Evolutionary conservation across 495 filamentous ascomycete species (phyloP).

Genomic region (Penicillium coprophilum): DNA sequence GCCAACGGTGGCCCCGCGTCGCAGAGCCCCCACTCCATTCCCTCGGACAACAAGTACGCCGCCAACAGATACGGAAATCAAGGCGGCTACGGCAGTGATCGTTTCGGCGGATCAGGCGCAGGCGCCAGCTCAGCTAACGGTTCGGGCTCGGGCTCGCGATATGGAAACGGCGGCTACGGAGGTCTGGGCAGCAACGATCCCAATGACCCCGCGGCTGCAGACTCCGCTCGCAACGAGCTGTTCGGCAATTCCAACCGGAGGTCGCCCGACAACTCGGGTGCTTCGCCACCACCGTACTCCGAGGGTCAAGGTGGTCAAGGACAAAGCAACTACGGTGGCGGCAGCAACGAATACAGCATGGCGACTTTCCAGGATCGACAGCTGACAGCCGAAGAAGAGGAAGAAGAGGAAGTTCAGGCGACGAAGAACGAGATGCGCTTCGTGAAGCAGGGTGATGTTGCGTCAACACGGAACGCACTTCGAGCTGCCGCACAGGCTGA

Average conservation of each 20-base stretch:
- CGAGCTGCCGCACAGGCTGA: conserved; percentile 65
- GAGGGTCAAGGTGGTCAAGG: conserved; percentile 24
- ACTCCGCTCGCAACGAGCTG: conserved; percentile 59
- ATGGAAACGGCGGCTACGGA: conserved; percentile 71
- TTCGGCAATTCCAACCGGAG: conserved; percentile 65
- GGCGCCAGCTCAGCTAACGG: conserved; percentile 28
- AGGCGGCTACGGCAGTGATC: conserved; percentile 63
- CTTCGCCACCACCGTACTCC: conserved; percentile 46
- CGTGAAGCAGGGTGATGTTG: conserved; percentile 72
- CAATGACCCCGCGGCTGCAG: conserved; percentile 49
- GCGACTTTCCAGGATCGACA: conserved; percentile 63
- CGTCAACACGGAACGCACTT: conserved; percentile 67
- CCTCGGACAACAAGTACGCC: conserved; percentile 50
- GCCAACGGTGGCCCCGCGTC: conserved; percentile 27
- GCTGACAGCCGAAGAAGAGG: conserved; percentile 72
- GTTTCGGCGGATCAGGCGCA: conserved; percentile 49
- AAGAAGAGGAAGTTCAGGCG: conserved; percentile 65
- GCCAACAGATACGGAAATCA: conserved; percentile 62
- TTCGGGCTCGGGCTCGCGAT: conserved; percentile 34
- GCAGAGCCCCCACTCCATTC: conserved; percentile 30
- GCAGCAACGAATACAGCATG: conserved; percentile 55
- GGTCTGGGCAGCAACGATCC: conserved; percentile 60
- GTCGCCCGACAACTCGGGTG: conserved; percentile 42
- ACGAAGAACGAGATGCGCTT: conserved; percentile 73
- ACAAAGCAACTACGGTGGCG: conserved; percentile 43